Conservation (phyloP, 73 alveolate genomes). For the Paramecium caudatum region DNA sequence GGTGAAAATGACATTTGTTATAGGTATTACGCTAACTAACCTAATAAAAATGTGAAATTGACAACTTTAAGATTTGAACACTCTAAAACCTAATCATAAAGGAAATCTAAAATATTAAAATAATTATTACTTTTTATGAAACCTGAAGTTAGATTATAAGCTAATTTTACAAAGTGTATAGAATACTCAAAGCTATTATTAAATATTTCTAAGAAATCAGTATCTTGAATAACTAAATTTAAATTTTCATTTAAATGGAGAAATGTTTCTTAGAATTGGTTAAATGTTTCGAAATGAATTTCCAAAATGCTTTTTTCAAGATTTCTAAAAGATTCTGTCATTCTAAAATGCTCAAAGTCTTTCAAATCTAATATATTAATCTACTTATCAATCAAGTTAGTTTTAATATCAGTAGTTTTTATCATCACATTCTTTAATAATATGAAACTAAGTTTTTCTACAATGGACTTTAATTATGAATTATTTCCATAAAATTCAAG, state of each 20-base stretch:
- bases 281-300: conserved; percentile 68
- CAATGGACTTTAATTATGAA: background rate
- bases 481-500: conserved; percentile 30
- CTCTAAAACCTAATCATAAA: conserved; percentile 61
- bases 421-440: conserved; percentile 47
- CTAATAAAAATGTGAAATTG: conserved; percentile 27
- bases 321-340: conserved; percentile 58
- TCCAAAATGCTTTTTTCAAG: conserved; percentile 50
- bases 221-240: conserved; percentile 41
- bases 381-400: conserved; percentile 24
- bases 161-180: conserved; percentile 34
- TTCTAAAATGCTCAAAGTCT: conserved; percentile 62
- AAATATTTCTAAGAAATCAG: conserved; percentile 64
- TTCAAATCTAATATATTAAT: conserved; percentile 37
- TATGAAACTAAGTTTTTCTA: conserved; percentile 6
- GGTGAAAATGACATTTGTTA: conserved; percentile 30
- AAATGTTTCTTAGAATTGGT: conserved; percentile 55
- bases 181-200: conserved; percentile 60
- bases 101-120: background rate
- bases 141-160: conserved; percentile 8
- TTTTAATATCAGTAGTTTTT: conserved; percentile 48
- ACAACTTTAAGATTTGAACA: conserved; percentile 33
- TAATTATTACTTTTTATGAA: conserved; percentile 31
- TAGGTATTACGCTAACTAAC: background rate
- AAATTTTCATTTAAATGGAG: conserved; percentile 52